A percentile compares a stretch with the other conserved stretches of the same genome.
phyloP scores from a whole-genome alignment of 345 rosid species.

The Salix koriyanagi region DNA sequence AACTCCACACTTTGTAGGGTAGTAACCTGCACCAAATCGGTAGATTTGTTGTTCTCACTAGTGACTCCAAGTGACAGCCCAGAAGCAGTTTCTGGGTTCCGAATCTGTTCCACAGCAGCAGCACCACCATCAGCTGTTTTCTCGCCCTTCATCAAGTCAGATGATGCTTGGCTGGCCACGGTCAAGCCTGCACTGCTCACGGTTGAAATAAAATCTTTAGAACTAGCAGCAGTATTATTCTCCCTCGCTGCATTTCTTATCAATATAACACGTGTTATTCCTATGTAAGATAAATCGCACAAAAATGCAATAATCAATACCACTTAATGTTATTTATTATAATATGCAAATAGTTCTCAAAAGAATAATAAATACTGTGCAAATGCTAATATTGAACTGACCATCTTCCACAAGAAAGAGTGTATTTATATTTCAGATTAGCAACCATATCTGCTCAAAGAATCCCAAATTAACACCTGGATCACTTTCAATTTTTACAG shows the following conservation, averaged over 20 bases:
- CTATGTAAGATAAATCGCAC: no score
- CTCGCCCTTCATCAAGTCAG: slow-evolving; percentile 28
- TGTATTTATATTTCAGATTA: no score
- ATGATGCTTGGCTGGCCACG: slow-evolving; percentile 39
- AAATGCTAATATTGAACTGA: no score
- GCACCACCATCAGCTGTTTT: slow-evolving; percentile 28
- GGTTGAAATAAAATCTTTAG: slow-evolving; percentile 13
- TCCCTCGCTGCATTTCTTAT: not conserved
- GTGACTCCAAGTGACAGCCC: slow-evolving; percentile 19
- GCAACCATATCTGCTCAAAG: no score
- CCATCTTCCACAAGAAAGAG: no score
- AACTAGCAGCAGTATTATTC: not conserved
- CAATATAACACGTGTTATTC: not conserved
- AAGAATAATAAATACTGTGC: no score
- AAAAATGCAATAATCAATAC: no score
- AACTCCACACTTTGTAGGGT: slow-evolving; percentile 35
- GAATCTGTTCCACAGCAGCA: slow-evolving; percentile 25
- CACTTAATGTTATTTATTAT: no score
- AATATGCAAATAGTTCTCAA: no score
- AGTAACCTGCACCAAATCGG: slow-evolving; percentile 31
- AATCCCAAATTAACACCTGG: no score
- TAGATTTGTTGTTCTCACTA: slow-evolving; percentile 34
- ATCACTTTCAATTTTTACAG: no score
- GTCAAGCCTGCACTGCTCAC: slow-evolving; percentile 42
- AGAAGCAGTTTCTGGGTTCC: slow-evolving; percentile 24